Conservation (phyloP, 1,284 basidiomycete genomes). For the Cryptococcus jaspeensis region DNA sequence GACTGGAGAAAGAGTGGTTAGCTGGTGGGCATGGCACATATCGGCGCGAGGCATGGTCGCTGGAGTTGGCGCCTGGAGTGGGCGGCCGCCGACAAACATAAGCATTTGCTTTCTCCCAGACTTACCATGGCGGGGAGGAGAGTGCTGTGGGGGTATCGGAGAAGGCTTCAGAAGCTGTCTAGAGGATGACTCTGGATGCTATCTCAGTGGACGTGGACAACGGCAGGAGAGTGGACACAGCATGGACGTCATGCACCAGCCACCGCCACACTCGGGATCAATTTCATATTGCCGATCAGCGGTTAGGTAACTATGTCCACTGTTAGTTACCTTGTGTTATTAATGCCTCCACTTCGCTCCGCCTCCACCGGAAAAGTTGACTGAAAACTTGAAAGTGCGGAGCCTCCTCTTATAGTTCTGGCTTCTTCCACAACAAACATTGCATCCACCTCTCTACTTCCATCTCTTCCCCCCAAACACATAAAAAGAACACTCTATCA, state of each 20-base stretch:
- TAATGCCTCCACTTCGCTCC: not conserved
- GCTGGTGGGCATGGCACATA: conserved; percentile 25
- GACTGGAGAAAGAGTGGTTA: conserved; percentile 50
- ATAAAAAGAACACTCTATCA: conserved; percentile 13
- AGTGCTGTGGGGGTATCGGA: too few relatives aligned
- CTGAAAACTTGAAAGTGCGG: conserved; percentile 6
- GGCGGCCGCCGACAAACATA: not conserved
- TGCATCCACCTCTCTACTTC: conserved; percentile 1
- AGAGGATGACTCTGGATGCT: not conserved
- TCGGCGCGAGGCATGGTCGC: not conserved
- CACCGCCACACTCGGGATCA: conserved; percentile 6
- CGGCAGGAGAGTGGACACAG: not conserved
- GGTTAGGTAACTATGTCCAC: too few relatives aligned
- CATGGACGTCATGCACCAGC: conserved; percentile 11
- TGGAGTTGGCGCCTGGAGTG: not conserved
- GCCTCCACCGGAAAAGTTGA: not conserved
- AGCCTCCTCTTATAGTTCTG: not conserved
- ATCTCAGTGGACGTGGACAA: not conserved
- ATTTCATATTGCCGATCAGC: not conserved
- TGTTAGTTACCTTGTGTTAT: not conserved
- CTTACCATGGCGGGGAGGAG: conserved; percentile 13
- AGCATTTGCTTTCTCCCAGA: too few relatives aligned
- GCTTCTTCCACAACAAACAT: not conserved
- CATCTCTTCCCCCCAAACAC: conserved; percentile 5
- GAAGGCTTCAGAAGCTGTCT: too few relatives aligned